Base-by-base conservation (phyloP, 345 rosid species). In the Pelargonium nanum region DNA sequence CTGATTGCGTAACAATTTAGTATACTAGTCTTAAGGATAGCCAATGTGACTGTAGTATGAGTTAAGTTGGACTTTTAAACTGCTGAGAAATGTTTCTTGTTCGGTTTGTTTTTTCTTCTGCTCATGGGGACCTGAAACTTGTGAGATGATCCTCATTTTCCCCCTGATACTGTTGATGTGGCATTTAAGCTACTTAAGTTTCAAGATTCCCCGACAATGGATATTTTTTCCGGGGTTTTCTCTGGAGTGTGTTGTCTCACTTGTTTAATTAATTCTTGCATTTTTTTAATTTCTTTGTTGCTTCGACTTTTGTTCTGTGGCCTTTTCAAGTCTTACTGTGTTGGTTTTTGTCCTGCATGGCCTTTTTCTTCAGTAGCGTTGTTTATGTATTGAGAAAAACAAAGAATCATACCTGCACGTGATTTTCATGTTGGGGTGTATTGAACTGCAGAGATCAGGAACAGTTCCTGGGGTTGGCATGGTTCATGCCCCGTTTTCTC, bases 401-500 rank as follows among this genome's bases (percentile, higher is more conserved):
- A 40, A 40, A 15, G 15, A 40, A 1, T 40, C 9, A 40, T 40
- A 40, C 9, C 15, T 2, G 13, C 15, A 40, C 48, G 0, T 17
- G 15, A 40, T 15, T 34, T 26, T 66, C 55, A 24, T 57, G 34
- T 66, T 24, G 17, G 24, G 63, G 26, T 57, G 15, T 53, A 32
- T 32, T 28, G 23, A 19, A 52, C 68, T 64, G 55, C 72, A 93
- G 99, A 80, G 80, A 73, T 93, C 99, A 59, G 99, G 96, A 55
- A 72, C 56, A 64, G 77, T 84, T 58, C 97, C 99, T 32, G 99
- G 99, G 26, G 91, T 90, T n/a, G 97, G 99, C 30, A 60, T 90
- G 89, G 75, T 78, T 28, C 99, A 93, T 65, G 95, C 96, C 23
- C 99, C 97, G 3, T 68, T 93, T 75, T 76, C 99, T 0, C 75